phyloP scores from a whole-genome alignment of 306 rosid genomes.

The Psophocarpus tetragonolobus region DNA sequence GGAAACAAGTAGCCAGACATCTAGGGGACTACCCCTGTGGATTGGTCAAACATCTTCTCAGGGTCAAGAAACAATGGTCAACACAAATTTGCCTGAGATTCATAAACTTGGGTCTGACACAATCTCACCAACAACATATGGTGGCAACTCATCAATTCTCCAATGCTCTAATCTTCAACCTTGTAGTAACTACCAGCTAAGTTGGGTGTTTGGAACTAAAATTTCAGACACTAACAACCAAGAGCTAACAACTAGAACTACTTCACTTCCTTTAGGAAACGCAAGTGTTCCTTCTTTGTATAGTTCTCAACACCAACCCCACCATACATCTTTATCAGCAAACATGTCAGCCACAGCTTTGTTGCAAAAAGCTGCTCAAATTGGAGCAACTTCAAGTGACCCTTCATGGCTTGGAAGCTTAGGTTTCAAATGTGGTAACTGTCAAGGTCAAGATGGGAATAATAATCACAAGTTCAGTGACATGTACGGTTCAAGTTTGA shows the following conservation, averaged over 20 bases:
- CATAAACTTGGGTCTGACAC: constrained; percentile 46
- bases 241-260: constrained; percentile 43
- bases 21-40: constrained; percentile 62
- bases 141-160: constrained; percentile 43
- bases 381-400: constrained; percentile 66
- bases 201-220: constrained; percentile 70
- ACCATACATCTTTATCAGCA: constrained; percentile 44
- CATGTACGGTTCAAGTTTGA: constrained; percentile 47
- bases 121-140: constrained; percentile 39
- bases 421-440: constrained; percentile 50
- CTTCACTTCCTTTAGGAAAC: constrained; percentile 44
- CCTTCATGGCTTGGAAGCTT: constrained; percentile 63
- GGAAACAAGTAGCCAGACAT: constrained; percentile 35
- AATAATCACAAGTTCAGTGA: constrained; percentile 41
- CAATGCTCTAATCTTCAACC: constrained; percentile 45
- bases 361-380: constrained; percentile 82
- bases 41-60: constrained; percentile 43
- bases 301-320: constrained; percentile 54
- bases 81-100: constrained; percentile 40
- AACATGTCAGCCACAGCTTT: constrained; percentile 95
- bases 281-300: constrained; percentile 67
- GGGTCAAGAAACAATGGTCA: constrained; percentile 36
- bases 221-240: constrained; percentile 35
- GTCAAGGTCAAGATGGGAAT: constrained; percentile 48
- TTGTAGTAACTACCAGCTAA: constrained; percentile 49